These are phyloP conservation scores for Cadophora luteo-olivacea DNA, from an alignment of 2,329 filamentous ascomycete genomes.

Conservation along the genomic window DNA sequence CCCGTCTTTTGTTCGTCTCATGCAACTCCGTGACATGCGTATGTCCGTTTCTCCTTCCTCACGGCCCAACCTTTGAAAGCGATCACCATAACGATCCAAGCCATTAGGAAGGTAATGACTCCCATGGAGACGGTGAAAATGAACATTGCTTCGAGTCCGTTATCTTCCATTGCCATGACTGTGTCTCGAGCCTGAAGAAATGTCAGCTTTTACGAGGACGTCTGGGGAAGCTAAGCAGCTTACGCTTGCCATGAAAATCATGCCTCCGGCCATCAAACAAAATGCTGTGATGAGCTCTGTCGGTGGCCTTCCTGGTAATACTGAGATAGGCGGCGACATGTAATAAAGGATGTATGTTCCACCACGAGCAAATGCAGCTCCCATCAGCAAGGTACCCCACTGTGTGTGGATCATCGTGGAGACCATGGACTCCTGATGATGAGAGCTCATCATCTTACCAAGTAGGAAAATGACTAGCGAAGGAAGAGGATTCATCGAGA, in stretches of 20 bases:
- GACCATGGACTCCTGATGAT: constrained; percentile 76
- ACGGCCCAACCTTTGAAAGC: constrained; percentile 89
- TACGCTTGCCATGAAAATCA: constrained; percentile 92
- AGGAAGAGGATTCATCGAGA: constrained; percentile 88
- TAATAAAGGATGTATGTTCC: constrained; percentile 83
- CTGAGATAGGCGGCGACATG: constrained; percentile 79
- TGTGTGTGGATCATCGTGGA: constrained; percentile 93
- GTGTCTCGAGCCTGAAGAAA: constrained; percentile 71
- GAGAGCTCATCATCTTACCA: constrained; percentile 94
- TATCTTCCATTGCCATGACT: constrained; percentile 76
- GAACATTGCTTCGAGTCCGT: constrained; percentile 88
- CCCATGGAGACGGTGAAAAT: constrained; percentile 90
- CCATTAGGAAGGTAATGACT: constrained; percentile 81
- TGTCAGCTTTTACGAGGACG: neutral
- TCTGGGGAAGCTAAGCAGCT: constrained; percentile 47
- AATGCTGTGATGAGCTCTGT: constrained; percentile 90
- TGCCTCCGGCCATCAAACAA: constrained; percentile 83
- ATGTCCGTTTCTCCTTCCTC: constrained; percentile 46
- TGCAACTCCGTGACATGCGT: constrained; percentile 11
- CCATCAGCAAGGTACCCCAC: constrained; percentile 86
- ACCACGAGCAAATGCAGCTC: constrained; percentile 78
- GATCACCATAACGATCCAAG: constrained; percentile 79
- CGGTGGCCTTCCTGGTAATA: constrained; percentile 83
- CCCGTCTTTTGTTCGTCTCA: neutral
- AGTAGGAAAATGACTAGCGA: constrained; percentile 85